Evolutionary conservation across 2,329 filamentous ascomycete species (phyloP), one percentile per base, ranked within the genome.

Genomic region (Dryadomyces sulphureus): DNA sequence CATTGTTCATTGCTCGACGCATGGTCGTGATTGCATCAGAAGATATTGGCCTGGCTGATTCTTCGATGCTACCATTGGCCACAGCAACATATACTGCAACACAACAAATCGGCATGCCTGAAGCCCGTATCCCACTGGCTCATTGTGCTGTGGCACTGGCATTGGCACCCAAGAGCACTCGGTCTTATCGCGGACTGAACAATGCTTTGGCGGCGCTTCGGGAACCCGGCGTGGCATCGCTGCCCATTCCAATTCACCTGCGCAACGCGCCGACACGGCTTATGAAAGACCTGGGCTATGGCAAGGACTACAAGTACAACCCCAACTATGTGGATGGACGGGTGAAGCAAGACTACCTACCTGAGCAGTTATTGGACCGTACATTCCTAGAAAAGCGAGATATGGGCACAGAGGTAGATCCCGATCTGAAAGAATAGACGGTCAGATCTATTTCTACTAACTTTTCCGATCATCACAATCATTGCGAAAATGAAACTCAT

Each of bases 1-100:
- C 90, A 0, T 70, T 95, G 1, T 96, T 90, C 62, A 81, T 98
- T 46, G 90, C 92, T 5, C 79, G 92, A 1, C 81, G 92, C 30
- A 85, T 98, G 70, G 82, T 98, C 7, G 89, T 96, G 12, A 88
- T 96, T 45, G 90, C 92, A 1, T 92, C 84, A 2, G 92, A 98
- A 61, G 92, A 98, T 57, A 78, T 96, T 35, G 92, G 90, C 0
- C 67, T 96, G 0, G 92, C 90, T 5, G 89, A 96, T 61, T 90
- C 84, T 62, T 75, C 73, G 8, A 75, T 96, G 61, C 72, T 98
- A 0, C 73, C 81, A 0, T 76, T 98, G 1, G 90, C 90, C 1
- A 94, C 86, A 0, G 81, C 87, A 0, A 76, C 89, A 2, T 93
- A 93, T 61, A 82, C 81, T 1, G 90, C 92, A 0, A 81, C 85